Base-by-base conservation (phyloP, 2,329 filamentous ascomycete genomes). In the Colletotrichum cordylinicola region DNA sequence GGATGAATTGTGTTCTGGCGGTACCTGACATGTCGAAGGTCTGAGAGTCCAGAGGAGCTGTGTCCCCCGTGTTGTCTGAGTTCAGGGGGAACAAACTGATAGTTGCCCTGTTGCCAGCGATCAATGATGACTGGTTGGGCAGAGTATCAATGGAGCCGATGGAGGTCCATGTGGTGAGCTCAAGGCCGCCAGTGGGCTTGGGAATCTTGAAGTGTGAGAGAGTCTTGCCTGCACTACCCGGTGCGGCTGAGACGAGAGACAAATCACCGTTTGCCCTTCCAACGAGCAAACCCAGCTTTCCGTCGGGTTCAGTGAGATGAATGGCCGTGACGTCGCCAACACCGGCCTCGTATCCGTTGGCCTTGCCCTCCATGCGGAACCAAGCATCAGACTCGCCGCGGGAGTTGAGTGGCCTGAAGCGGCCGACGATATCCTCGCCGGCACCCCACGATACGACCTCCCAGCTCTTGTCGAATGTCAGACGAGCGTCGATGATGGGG, bases 191-290 rank as follows among this genome's bases (percentile, higher is more conserved):
- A 2, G 81, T 82, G 1, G 82, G 83, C 37, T 77, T 80, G 27
- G 79, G 78, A 6, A 78, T 61, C 75, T 4, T 61, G 67, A 80
- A 80, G 66, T 76, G 79, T 69, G 75, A 78, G 78, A 79, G 70
- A 21, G 81, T 81, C 70, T 77, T 80, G 37, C 73, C 76, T 60
- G 82, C 83, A 56, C 78, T 82, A 39, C 83, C 81, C 1, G 82
- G 79, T 29, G 82, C 82, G 9, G 83, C 83, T 4, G 87, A 87
- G 8, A 89, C 76, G 4, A 91, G 79, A 9, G 86, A 82, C 7
- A 91, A 79, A 21, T 88, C 82, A 2, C 90, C 90, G 76, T 87
- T 89, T 1, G 89, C 88, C 39, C 90, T 84, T 6, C 89, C 90
- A 0, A 88, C 85, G 4, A 90, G 78, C 1, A 90, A 78, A 3